Conservation (phyloP, 2,329 filamentous ascomycete species). For the Madurella mycetomatis region DNA sequence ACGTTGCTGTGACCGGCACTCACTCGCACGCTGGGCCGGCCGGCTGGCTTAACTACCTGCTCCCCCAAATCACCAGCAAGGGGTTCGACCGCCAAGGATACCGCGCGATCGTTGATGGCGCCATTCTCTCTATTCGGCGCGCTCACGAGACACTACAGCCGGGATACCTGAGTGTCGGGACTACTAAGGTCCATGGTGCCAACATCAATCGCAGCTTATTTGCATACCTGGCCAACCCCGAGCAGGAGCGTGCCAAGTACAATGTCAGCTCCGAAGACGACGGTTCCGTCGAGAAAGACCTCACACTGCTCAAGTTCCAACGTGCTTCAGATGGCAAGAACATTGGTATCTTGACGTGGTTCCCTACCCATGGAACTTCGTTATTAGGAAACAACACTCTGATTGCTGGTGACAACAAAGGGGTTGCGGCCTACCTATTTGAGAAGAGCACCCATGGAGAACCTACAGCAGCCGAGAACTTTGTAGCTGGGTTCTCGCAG, state of each 20-base stretch:
- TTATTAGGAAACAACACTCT: conserved; percentile 89
- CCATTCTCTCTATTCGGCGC: conserved; percentile 72
- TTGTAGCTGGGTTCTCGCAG: conserved; percentile 90
- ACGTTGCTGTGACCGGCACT: conserved; percentile 85
- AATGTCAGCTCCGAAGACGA: conserved; percentile 47
- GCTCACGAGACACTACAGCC: conserved; percentile 66
- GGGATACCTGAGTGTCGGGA: conserved; percentile 67
- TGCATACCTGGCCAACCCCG: conserved; percentile 82
- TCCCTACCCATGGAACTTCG: conserved; percentile 86
- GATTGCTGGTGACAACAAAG: conserved; percentile 93
- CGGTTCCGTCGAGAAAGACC: conserved; percentile 60
- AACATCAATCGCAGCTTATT: conserved; percentile 88
- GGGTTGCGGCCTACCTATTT: conserved; percentile 80
- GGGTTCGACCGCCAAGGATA: conserved; percentile 88
- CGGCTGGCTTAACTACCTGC: conserved; percentile 89
- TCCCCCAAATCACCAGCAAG: conserved; percentile 83
- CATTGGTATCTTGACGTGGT: conserved; percentile 83
- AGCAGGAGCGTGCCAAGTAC: conserved; percentile 68
- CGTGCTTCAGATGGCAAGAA: conserved; percentile 70
- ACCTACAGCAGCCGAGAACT: conserved; percentile 55
- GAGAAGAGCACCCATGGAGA: conserved; percentile 63
- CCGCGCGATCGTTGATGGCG: conserved; percentile 81
- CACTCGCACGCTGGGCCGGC: conserved; percentile 90
- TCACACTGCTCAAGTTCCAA: conserved; percentile 77
- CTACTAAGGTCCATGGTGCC: conserved; percentile 64